A percentile compares a stretch with the other conserved stretches of the same genome.
Conservation (phyloP, 768 basidiomycete genomes). For the Podaxis carcinomalis region DNA sequence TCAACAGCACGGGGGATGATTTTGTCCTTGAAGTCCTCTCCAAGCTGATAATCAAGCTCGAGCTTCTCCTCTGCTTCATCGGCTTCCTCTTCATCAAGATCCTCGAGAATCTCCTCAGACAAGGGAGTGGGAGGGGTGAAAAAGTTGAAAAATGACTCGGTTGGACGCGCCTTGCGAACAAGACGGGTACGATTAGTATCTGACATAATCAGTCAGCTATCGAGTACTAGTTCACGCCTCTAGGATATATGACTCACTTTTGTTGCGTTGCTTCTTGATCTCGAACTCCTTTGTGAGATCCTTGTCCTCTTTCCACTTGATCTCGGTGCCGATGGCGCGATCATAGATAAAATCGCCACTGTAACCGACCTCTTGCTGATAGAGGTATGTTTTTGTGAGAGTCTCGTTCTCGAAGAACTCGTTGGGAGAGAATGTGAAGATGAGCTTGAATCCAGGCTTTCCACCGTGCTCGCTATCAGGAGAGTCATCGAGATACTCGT, state of each 20-base stretch:
- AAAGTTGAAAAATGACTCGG: constrained; percentile 99
- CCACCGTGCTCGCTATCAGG: constrained; percentile 45
- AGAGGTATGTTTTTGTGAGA: constrained; percentile 92
- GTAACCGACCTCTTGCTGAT: constrained; percentile 91
- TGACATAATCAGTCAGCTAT: constrained; percentile 21
- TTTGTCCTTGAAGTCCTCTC: constrained; percentile 97
- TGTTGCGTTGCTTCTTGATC: constrained; percentile 99
- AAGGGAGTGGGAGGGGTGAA: constrained; percentile 82
- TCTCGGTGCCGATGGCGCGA: constrained; percentile 87
- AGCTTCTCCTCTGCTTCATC: constrained; percentile 91
- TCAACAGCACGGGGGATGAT: constrained; percentile 94
- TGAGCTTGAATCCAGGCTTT: constrained; percentile 89
- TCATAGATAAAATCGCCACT: constrained; percentile 96
- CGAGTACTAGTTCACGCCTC: not conserved
- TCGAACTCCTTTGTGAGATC: constrained; percentile 97
- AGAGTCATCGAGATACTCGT: constrained; percentile 63
- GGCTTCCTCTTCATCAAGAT: constrained; percentile 73
- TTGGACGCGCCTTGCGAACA: constrained; percentile 81
- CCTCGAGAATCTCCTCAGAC: constrained; percentile 60
- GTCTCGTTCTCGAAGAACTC: constrained; percentile 83
- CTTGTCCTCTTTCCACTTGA: constrained; percentile 98
- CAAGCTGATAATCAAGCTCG: constrained; percentile 96
- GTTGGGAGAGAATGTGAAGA: constrained; percentile 77
- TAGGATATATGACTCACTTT: constrained; percentile 57
- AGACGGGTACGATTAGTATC: constrained; percentile 83